Evolutionary conservation across 371 early-diverging fungal genomes (phyloP), one percentile per base, ranked within the genome.

Genomic region (Sporodiniella umbellata): DNA sequence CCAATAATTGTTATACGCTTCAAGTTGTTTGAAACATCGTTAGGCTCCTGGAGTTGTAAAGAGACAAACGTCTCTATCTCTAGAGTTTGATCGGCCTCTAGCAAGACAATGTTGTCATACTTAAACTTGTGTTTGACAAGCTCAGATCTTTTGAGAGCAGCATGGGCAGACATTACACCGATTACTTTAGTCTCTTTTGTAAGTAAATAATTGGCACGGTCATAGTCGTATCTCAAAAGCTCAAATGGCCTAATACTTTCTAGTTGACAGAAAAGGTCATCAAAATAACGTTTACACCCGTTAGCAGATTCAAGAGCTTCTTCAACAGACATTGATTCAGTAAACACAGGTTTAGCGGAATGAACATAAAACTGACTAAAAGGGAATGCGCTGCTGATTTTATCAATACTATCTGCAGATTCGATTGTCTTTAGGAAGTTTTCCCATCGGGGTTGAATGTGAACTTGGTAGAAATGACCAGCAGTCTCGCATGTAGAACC

Each of bases 1-100:
- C 99, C 99, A 54, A 98, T 93, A 63, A 99, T 48, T 12, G 99
- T 81, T 4, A 99, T 84, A 18, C 95, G 89, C 65, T 92, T 81
- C 44, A 98, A 64, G 0, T 86, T 76, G 19, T 76, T 81, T 40
- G 68, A 58, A 18, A 78, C 79, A 51, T 76, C 72, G 24, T 76
- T 72, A n/a, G 81, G 60, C 12, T 80, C 79, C 72, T 96, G 95
- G 8, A 97, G 64, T 30, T 90, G 55, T 57, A 99, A 71, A 4
- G 98, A 95, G 25, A 99, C 90, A 53, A 98, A 88, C 3, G 97
- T 86, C 60, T 99, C 99, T 3, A 96, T 84, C 62, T 99, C 99
- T 11, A 96, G 67, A 8, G 98, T 87, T 64, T 99, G 98, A 14
- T 94, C 99, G 0, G 98, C 92, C 64, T 99, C 99, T 64, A 99